These are phyloP conservation scores for Fonsecaea erecta DNA, from an alignment of 2,329 filamentous ascomycete genomes.

Conservation along the genomic window DNA sequence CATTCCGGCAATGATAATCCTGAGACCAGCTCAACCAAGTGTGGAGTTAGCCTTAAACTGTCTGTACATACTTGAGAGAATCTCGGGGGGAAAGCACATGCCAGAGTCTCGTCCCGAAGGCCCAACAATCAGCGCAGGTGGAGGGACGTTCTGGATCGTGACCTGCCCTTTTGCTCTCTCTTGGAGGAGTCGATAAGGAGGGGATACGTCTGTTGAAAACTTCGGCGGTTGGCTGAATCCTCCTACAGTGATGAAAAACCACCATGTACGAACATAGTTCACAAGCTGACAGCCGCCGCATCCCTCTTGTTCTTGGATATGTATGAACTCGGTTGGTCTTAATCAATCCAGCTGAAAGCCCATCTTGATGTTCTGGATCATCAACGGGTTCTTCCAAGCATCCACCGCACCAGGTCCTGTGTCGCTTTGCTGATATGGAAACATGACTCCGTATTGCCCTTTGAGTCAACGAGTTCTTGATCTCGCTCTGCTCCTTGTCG, in stretches of 20 bases:
- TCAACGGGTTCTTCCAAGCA: neutral
- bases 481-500: neutral
- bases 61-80: neutral
- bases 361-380: neutral
- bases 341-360: neutral
- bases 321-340: too few relatives aligned
- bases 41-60: neutral
- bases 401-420: neutral
- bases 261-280: neutral
- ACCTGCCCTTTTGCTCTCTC: too few relatives aligned
- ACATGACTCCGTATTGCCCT: neutral
- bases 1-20: neutral
- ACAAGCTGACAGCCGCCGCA: neutral
- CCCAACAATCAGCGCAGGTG: neutral
- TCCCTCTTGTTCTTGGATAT: neutral
- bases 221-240: too few relatives aligned
- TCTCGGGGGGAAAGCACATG: neutral
- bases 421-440: neutral
- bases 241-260: too few relatives aligned
- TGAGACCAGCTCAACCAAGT: neutral
- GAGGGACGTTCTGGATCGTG: too few relatives aligned
- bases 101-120: neutral
- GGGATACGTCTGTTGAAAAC: too few relatives aligned
- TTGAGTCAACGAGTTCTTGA: too few relatives aligned
- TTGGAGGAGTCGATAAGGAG: too few relatives aligned